Percentiles rank a stretch among this genome's conserved stretches.
phyloP scores from a whole-genome alignment of 176 grass and related monocot species.

The Oryza meyeriana region DNA sequence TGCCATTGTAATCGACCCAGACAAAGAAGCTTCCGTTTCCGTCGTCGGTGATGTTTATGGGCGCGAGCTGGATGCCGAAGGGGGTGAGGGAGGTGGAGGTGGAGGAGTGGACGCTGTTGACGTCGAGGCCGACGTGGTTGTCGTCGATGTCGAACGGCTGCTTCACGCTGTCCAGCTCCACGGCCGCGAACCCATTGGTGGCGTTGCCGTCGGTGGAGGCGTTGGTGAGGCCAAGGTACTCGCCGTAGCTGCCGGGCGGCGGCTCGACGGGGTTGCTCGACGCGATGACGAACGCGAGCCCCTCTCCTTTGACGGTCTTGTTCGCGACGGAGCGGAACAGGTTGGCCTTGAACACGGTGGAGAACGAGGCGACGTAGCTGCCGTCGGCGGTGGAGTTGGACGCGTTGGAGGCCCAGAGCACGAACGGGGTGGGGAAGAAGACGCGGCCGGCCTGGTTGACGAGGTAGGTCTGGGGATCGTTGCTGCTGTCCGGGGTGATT shows the following conservation, averaged over 20 bases:
- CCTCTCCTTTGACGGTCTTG: slow-evolving; percentile 35
- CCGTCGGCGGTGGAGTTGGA: slow-evolving; percentile 13
- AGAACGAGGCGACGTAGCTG: slow-evolving; percentile 62
- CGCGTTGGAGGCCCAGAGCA: slow-evolving; percentile 39
- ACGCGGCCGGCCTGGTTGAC: slow-evolving; percentile 58
- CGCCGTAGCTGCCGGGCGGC: slow-evolving; percentile 30
- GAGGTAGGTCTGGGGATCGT: neutral
- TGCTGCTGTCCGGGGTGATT: slow-evolving; percentile 53
- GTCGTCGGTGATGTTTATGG: neutral
- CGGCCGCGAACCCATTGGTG: slow-evolving; percentile 59
- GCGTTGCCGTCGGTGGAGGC: slow-evolving; percentile 36
- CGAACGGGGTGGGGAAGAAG: slow-evolving; percentile 31
- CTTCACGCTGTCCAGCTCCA: slow-evolving; percentile 82
- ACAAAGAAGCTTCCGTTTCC: slow-evolving; percentile 38
- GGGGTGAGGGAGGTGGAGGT: slow-evolving; percentile 28
- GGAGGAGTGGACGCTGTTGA: slow-evolving; percentile 55
- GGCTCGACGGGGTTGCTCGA: neutral
- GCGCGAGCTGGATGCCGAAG: slow-evolving; percentile 58
- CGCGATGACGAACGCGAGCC: slow-evolving; percentile 68
- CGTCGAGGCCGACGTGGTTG: slow-evolving; percentile 85
- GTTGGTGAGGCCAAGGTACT: slow-evolving; percentile 79
- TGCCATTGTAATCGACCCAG: slow-evolving; percentile 86
- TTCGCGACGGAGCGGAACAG: slow-evolving; percentile 33
- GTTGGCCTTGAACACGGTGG: slow-evolving; percentile 64
- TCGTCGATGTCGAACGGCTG: slow-evolving; percentile 62